A percentile compares a stretch with the other conserved stretches of the same genome.
phyloP scores from a whole-genome alignment of 2,329 filamentous ascomycete species.

The Pleoardoris graminearum region DNA sequence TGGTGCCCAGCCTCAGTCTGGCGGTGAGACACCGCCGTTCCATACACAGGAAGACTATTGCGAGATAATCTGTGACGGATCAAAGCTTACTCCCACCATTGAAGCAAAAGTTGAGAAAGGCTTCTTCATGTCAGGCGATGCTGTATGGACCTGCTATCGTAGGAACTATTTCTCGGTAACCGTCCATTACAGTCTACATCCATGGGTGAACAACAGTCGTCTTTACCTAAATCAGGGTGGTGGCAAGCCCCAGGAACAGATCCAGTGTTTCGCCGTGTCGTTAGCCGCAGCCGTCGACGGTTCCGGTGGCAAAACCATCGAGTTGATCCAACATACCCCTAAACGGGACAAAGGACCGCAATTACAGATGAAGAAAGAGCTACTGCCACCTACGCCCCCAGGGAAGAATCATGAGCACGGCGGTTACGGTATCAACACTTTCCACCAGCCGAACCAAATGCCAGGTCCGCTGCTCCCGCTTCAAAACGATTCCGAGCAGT shows the following conservation, averaged over 20 bases:
- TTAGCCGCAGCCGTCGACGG: constrained; percentile 83
- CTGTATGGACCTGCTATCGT: constrained; percentile 89
- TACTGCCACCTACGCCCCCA: constrained; percentile 68
- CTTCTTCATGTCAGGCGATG: constrained; percentile 75
- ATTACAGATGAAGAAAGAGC: constrained; percentile 69
- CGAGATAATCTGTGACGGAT: constrained; percentile 64
- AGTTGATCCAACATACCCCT: constrained; percentile 86
- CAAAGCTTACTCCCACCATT: constrained; percentile 70
- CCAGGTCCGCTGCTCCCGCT: constrained; percentile 49
- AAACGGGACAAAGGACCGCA: constrained; percentile 89
- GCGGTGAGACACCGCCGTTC: constrained; percentile 50
- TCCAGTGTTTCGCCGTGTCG: constrained; percentile 78
- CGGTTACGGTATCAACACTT: constrained; percentile 44
- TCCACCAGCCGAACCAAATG: constrained; percentile 38
- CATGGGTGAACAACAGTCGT: constrained; percentile 60
- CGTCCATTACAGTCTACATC: constrained; percentile 74
- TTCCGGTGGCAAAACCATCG: constrained; percentile 73
- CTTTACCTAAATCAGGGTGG: constrained; percentile 59
- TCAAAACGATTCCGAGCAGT: constrained; percentile 40
- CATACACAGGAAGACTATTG: constrained; percentile 56
- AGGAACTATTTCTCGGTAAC: constrained; percentile 89
- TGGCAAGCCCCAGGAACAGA: constrained; percentile 55
- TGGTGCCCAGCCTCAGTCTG: constrained; percentile 23
- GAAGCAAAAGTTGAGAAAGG: constrained; percentile 84
- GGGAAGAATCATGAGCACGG: constrained; percentile 50